Evolutionary conservation across 768 basidiomycete species (phyloP), one percentile per base, ranked within the genome.

Genomic region (Auriscalpium orientale): DNA sequence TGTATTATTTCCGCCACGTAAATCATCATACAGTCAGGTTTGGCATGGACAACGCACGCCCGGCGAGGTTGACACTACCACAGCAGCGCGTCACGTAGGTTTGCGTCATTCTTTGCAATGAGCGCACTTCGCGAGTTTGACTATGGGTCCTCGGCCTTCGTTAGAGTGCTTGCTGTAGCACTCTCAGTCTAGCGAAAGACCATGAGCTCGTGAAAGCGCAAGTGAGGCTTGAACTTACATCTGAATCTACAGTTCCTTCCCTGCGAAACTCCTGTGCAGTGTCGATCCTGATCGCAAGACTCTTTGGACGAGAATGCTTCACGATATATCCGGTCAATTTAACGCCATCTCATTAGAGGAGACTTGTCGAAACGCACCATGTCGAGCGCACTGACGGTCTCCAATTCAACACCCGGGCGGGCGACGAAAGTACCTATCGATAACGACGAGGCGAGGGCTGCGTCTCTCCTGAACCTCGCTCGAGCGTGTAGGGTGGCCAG

Each of bases 201-300:
- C 28, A 7, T 28, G 28, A 28, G 28, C 28, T 28, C 4, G 28
- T 28, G 28, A 28, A 4, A 28, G 28, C 28, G 28, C 28, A 28
- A 28, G 28, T 4, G 4, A 28, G 28, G 28, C 28, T 28, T 28
- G 7, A 4, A 28, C 28, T 5, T 28, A 28, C 28, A 28, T 28
- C 28, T 28, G 28, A 28, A 2, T 28, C 28, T 28, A 5, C 28
- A 28, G 28, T 28, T 28, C 28, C 28, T 28, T 82, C 81, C 36
- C 67, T 73, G 48, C 70, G 65, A 48, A 71, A 74, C 55, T 84
- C 82, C 33, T 80, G 74, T 43, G 74, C 82, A 8, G 83, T 84
- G 64, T 84, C 80, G 55, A 85, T 80, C 68, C 82, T 81, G 70
- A 85, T 83, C 36, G 82, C 80, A 59, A 84, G 80, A 62, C 63